Conservation (phyloP, 2,329 filamentous ascomycete species). For the Xylaria sp. region DNA sequence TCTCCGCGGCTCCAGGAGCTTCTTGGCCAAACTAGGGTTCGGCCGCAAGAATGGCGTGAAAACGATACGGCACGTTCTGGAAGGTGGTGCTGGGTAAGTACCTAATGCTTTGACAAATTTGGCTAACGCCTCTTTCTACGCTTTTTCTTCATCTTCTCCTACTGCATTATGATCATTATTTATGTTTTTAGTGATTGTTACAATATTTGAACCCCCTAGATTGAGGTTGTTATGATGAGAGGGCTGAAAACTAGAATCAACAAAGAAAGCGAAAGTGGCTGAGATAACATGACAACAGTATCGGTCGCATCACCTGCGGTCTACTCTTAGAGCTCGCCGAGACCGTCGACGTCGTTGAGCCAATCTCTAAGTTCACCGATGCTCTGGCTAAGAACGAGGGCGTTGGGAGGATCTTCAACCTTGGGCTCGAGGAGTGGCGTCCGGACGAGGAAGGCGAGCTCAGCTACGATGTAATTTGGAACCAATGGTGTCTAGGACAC, state of each 20-base stretch:
- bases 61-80: slow-evolving; percentile 48
- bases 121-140: background rate
- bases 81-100: slow-evolving; percentile 57
- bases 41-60: slow-evolving; percentile 50
- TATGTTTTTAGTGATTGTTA: background rate
- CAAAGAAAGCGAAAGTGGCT: slow-evolving; percentile 14
- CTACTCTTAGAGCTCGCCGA: slow-evolving; percentile 77
- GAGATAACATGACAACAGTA: slow-evolving; percentile 59
- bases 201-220: background rate
- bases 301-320: slow-evolving; percentile 83
- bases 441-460: slow-evolving; percentile 53
- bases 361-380: slow-evolving; percentile 81
- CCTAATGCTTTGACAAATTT: slow-evolving; percentile 22
- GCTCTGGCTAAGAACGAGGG: slow-evolving; percentile 68
- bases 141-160: background rate
- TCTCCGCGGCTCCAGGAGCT: slow-evolving; percentile 75
- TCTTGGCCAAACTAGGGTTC: slow-evolving; percentile 74
- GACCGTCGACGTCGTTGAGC: slow-evolving; percentile 85
- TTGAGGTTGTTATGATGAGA: background rate
- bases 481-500: slow-evolving; percentile 90
- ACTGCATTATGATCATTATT: background rate
- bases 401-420: slow-evolving; percentile 72
- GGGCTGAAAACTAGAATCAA: background rate
- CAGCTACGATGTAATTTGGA: slow-evolving; percentile 85
- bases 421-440: slow-evolving; percentile 79